Evolutionary conservation across 345 rosid species (phyloP).

Genomic region (Rhodamnia argentea): DNA sequence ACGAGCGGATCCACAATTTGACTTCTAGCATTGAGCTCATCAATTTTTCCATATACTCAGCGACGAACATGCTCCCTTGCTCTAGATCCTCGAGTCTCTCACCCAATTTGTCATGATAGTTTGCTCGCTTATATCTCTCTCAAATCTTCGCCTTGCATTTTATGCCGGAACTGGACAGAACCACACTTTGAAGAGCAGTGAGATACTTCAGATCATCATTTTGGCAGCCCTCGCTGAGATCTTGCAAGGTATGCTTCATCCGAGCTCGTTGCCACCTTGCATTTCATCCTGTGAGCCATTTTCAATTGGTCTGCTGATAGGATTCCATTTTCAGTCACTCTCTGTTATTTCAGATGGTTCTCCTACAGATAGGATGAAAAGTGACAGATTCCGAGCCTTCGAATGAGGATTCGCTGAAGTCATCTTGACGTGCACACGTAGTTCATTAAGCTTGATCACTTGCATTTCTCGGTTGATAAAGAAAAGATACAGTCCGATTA

Average conservation of each 20-base stretch:
- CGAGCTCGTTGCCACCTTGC: neutral
- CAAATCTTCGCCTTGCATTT: neutral
- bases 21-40: neutral
- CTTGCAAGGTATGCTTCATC: constrained; percentile 59
- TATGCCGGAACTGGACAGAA: constrained; percentile 51
- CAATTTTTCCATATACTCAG: neutral
- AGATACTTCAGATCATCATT: constrained; percentile 72
- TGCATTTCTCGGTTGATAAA: no score
- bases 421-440: no score
- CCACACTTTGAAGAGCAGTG: constrained; percentile 63
- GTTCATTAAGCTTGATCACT: no score
- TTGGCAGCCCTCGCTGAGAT: constrained; percentile 69
- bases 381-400: no score
- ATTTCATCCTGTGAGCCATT: neutral
- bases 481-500: no score
- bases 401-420: no score
- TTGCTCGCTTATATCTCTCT: neutral
- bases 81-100: neutral
- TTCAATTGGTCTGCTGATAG: neutral
- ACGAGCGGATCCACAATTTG: neutral
- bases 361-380: no score
- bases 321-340: neutral
- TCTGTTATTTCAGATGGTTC: neutral
- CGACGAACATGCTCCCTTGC: neutral
- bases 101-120: neutral